These are phyloP conservation scores for Berberis thunbergii DNA, from an alignment of 164 flowering plant genomes.

Conservation along the genomic window DNA sequence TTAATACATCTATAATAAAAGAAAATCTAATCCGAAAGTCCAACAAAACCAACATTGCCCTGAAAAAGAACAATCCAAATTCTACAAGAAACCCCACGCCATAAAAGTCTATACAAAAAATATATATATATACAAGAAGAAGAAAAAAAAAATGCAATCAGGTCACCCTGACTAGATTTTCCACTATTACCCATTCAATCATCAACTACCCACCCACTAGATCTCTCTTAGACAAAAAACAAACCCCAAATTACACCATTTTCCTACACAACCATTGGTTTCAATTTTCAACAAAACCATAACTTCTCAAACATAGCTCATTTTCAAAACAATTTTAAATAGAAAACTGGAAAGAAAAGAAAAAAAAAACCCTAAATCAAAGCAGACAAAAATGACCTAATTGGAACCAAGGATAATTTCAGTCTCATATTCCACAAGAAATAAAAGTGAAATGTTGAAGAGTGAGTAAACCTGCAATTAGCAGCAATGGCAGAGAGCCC, in stretches of 20 bases:
- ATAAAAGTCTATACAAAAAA: neutral
- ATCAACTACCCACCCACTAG: neutral
- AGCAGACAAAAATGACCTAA: neutral
- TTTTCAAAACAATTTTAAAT: too few species aligned
- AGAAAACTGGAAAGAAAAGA: too few species aligned
- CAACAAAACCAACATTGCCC: neutral
- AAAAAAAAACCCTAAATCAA: too few species aligned
- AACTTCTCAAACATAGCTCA: too few species aligned
- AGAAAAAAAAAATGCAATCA: neutral
- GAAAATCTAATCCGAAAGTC: neutral
- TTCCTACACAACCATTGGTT: too few species aligned
- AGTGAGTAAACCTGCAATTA: conserved; percentile 60
- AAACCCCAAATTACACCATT: neutral
- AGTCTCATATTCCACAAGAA: neutral
- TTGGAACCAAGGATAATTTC: neutral
- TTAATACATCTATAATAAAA: neutral
- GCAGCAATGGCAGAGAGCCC: conserved; percentile 82
- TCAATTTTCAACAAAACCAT: too few species aligned
- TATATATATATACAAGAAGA: neutral
- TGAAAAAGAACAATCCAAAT: neutral
- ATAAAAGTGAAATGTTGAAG: neutral
- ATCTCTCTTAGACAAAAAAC: neutral
- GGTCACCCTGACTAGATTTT: neutral
- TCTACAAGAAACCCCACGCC: neutral
- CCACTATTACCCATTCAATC: neutral